These are phyloP conservation scores for Gossypium davidsonii DNA, from an alignment of 441 rosid genomes.

Conservation along the genomic window DNA sequence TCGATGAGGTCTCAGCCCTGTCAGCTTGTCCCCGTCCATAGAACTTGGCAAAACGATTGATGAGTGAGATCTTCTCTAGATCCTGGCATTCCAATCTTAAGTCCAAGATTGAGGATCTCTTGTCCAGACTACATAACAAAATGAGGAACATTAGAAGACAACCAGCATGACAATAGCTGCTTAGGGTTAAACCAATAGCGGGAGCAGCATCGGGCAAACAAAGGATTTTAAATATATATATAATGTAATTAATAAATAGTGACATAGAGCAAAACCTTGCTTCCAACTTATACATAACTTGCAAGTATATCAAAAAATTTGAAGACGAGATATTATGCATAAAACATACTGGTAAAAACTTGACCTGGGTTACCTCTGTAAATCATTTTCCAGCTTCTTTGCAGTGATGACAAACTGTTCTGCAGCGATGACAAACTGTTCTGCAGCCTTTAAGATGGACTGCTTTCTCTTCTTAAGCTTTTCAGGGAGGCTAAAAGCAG, in stretches of 20 bases:
- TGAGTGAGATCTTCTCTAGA: conserved; percentile 65
- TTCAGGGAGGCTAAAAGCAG: conserved; percentile 38
- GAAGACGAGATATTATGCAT: background rate
- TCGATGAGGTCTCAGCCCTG: conserved; percentile 38
- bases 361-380: conserved; percentile 36
- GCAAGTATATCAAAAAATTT: no score
- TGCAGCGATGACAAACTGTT: conserved; percentile 43
- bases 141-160: background rate
- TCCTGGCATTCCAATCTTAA: conserved; percentile 69
- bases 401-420: conserved; percentile 55
- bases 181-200: background rate
- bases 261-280: background rate
- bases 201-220: background rate
- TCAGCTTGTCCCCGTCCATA: conserved; percentile 51
- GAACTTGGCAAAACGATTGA: conserved; percentile 85
- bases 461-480: conserved; percentile 31
- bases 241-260: background rate
- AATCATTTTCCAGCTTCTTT: conserved; percentile 50
- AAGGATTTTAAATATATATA: background rate
- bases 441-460: conserved; percentile 40
- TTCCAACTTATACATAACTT: background rate
- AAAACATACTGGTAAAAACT: background rate
- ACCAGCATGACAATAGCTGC: background rate
- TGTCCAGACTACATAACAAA: conserved; percentile 57
- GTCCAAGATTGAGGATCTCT: conserved; percentile 49